Evolutionary conservation across 495 filamentous ascomycete species (phyloP).

Genomic region (Mycothermus thermophilus): DNA sequence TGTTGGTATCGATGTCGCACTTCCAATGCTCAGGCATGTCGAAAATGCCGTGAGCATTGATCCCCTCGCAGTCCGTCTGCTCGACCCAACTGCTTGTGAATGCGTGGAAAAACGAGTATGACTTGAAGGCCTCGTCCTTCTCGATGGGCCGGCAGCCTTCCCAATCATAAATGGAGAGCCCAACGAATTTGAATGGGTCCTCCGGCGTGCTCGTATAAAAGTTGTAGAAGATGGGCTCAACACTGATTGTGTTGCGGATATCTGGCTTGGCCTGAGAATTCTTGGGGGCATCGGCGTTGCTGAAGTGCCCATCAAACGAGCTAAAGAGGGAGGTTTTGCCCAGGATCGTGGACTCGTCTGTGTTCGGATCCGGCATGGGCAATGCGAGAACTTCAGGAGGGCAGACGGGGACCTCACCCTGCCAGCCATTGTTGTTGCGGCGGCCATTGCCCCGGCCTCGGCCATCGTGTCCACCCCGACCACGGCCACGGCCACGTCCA

Average conservation of each 20-base stretch:
- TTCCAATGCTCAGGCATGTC: conserved; percentile 9
- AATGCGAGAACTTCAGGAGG: no score
- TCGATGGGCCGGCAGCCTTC: neutral
- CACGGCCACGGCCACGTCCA: no score
- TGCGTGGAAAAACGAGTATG: neutral
- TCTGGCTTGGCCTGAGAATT: neutral
- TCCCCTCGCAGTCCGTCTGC: conserved; percentile 1
- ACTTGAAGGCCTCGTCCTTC: conserved; percentile 4
- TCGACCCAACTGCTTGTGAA: conserved; percentile 9
- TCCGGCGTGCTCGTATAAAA: no score
- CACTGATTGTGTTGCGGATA: conserved; percentile 11
- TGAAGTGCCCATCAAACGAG: no score
- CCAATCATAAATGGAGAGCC: conserved; percentile 6
- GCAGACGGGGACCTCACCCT: no score
- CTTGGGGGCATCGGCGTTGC: conserved; percentile 4
- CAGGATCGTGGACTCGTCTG: no score
- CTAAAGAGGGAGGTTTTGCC: no score
- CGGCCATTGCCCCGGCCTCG: no score
- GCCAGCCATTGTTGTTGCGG: no score
- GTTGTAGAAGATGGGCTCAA: conserved; percentile 2
- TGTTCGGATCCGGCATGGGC: conserved; percentile 5
- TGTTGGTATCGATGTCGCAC: conserved; percentile 21
- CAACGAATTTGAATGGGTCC: no score
- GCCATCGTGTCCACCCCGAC: no score
- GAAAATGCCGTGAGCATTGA: conserved; percentile 6